Base-by-base conservation (phyloP, 345 rosid species). In the Linum usitatissimum region DNA sequence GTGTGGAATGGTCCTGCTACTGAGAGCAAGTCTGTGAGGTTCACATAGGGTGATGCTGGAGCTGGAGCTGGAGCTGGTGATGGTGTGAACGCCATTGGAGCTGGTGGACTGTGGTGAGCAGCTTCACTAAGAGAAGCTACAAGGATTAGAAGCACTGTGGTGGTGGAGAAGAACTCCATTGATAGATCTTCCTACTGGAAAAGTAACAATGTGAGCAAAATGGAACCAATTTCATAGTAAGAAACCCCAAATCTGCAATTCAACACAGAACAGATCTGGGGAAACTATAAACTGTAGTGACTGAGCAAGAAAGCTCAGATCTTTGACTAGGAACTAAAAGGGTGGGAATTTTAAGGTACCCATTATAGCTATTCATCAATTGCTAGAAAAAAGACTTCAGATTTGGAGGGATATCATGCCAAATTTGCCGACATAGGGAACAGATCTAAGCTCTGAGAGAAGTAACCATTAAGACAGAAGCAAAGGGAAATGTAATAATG, bases 1-100 rank as follows among this genome's bases (percentile, higher is more conserved):
- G 85, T 87, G 57, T 77, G 75, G 80, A 77, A 92, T 0, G 97
- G 93, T 54, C 98, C 98, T 0, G 95, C 97, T 18, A 87, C 93
- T 0, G 85, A 71, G 59, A 92, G 84, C n/a, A 92, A 80, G 54
- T 72, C 65, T 0, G 94, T 85, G 70, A 89, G 87, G 75, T 89
- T 87, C 51, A 89, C 97, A 49, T 68, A 71, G 5, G 70, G 72
- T 1, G 98, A 84, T 0, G 77, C 74, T 0, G 91, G 96, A 31
- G 96, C 93, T 0, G 93, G 90, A 3, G 94, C 86, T 2, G 98
- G 96, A 18, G 90, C 69, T n/a, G 87, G 94, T 55, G 78, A 76
- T 7, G 80, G 82, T 54, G 70, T 9, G 13, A 45, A 62, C 14
- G 78, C 76, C 53, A 83, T 64, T 69, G 73, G 70, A 57, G 73